phyloP scores from a whole-genome alignment of 768 basidiomycete genomes.

The Leccinellum luteum region DNA sequence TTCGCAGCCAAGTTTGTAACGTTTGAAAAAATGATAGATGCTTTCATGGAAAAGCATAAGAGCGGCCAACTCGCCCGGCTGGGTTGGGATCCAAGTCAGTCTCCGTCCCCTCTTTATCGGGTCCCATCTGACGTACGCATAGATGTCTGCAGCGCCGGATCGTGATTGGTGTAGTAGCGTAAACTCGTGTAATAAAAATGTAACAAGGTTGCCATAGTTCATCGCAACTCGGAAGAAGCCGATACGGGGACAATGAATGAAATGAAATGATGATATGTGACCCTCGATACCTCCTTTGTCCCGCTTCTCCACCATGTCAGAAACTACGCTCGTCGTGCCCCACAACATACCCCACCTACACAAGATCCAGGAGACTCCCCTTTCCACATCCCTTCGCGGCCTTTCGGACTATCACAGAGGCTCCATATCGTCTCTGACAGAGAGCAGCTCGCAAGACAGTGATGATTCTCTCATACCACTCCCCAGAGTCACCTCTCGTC shows the following conservation, averaged over 20 bases:
- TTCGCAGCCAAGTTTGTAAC: slow-evolving; percentile 19
- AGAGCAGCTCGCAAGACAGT: slow-evolving; percentile 43
- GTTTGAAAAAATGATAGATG: slow-evolving; percentile 18
- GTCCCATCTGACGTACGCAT: not conserved
- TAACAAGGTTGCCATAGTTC: slow-evolving; percentile 17
- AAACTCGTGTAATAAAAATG: slow-evolving; percentile 11
- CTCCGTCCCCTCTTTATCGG: not conserved
- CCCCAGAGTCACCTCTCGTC: slow-evolving; percentile 41
- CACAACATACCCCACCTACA: not conserved
- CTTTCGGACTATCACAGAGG: slow-evolving; percentile 54
- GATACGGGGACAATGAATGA: slow-evolving; percentile 21
- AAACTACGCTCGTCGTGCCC: not conserved
- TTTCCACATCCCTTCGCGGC: slow-evolving; percentile 21
- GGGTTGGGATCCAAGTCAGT: slow-evolving; percentile 29
- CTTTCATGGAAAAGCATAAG: slow-evolving; percentile 20
- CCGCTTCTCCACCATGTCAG: slow-evolving; percentile 17
- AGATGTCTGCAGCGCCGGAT: not conserved
- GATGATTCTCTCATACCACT: slow-evolving; percentile 33
- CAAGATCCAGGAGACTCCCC: slow-evolving; percentile 10
- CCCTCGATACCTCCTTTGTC: slow-evolving; percentile 13
- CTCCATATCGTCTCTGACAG: slow-evolving; percentile 64
- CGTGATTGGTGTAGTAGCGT: slow-evolving; percentile 4
- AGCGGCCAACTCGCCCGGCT: slow-evolving; percentile 20
- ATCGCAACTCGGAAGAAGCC: slow-evolving; percentile 17
- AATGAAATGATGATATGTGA: slow-evolving; percentile 1